These are phyloP conservation scores for Euphorbia tirucalli DNA, from an alignment of 345 rosid genomes.

Conservation along the genomic window DNA sequence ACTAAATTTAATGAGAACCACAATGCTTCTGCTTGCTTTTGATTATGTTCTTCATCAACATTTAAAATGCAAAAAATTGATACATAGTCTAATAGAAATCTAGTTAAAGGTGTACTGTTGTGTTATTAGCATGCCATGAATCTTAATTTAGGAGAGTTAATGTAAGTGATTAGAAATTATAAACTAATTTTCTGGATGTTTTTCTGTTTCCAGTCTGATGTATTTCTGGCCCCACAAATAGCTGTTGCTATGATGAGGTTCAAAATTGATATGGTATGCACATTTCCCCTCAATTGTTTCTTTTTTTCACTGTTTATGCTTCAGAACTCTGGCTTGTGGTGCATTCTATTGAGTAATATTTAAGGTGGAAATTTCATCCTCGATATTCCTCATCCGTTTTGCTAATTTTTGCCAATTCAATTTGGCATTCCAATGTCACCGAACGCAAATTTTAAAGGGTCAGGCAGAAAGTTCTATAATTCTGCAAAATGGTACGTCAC, in stretches of 20 bases:
- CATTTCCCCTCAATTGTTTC: background rate
- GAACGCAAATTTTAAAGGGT: too few relatives aligned
- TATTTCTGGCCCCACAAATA: constrained; percentile 58
- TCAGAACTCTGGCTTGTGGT: too few relatives aligned
- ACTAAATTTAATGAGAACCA: background rate
- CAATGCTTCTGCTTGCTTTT: background rate
- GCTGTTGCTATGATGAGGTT: constrained; percentile 32
- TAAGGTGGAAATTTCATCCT: too few relatives aligned
- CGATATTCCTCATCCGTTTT: too few relatives aligned
- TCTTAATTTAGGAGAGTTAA: background rate
- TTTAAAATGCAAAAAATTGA: background rate
- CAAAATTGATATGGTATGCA: constrained; percentile 47
- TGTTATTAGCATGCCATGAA: background rate
- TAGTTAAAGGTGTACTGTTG: background rate
- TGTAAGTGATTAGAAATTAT: background rate
- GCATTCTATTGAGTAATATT: too few relatives aligned
- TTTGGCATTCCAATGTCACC: too few relatives aligned
- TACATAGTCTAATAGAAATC: background rate
- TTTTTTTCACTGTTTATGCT: background rate
- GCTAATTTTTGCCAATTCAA: too few relatives aligned
- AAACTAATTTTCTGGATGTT: background rate
- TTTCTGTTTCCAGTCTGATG: constrained; percentile 47
- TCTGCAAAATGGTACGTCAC: too few relatives aligned
- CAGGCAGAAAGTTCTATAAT: too few relatives aligned
- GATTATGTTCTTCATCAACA: background rate